Evolutionary conservation across 2,329 filamentous ascomycete genomes (phyloP), one percentile per base, ranked within the genome.

Genomic region (Ceratocystis cubensis): DNA sequence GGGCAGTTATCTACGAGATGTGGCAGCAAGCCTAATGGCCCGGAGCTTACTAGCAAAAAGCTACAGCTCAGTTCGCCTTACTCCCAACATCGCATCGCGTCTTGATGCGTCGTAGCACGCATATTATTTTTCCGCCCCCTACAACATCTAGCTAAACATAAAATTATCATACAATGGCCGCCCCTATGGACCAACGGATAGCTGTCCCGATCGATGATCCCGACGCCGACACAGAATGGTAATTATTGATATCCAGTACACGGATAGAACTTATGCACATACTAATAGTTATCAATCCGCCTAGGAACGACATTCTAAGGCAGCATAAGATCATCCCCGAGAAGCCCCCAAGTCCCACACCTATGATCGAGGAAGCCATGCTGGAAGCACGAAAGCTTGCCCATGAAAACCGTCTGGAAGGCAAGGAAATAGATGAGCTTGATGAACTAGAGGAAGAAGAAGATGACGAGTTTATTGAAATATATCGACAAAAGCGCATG

Each of bases 221-320:
- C 41, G 96, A 97, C 74, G 94, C 91, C 69, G 94, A 99, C 75
- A 99, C 94, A 70, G 94, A 99, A 87, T 99, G 94, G 94, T 92
- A 79, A 68, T 72, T 69, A 68, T 72, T 69, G 70, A 69, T 50
- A 20, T 45, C 15, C 48, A 25, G 17, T 41, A 41, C n/a, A 41
- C 2, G 17, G 2, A 59, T 28, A 15, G 2, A 44, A 17, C 20
- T 28, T 37, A 15, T 25, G 33, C 48, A 46, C 53, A 17, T 61
- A 10, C 25, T 61, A 33, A 13, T 17, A 13, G 61, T 20, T 45
- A 25, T 22, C 50, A 13, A 37, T 64, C 20, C 1, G 22, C 45
- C 6, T 71, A 96, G 92, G 92, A 99, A 99, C 75, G 94, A 99
- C 71, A 99, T 99, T 73, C 86, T 99, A 67, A 89, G 94, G 71